Percentiles rank a stretch among this genome's conserved stretches.
Evolutionary conservation across 164 flowering plant species (phyloP).

Genomic region (Liquidambar formosana): DNA sequence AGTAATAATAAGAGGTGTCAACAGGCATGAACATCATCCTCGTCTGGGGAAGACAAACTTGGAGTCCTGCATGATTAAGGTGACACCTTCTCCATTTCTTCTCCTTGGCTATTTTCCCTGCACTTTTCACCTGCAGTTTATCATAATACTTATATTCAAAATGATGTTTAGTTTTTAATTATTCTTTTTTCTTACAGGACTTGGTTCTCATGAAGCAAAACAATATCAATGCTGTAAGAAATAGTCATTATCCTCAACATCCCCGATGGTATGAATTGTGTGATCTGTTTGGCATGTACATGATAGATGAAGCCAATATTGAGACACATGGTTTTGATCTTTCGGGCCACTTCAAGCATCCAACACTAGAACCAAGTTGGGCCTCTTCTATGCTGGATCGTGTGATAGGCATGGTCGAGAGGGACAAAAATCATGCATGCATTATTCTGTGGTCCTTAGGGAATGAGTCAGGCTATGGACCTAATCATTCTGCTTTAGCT

Average conservation of each 20-base stretch:
- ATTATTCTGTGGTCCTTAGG: constrained; percentile 94
- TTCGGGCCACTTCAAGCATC: constrained; percentile 65
- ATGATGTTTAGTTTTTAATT: neutral
- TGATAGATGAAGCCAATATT: constrained; percentile 98
- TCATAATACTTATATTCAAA: neutral
- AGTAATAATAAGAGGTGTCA: constrained; percentile 83
- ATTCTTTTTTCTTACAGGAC: constrained; percentile 54
- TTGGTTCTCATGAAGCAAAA: constrained; percentile 89
- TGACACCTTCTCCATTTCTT: constrained; percentile 21
- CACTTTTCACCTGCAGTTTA: neutral
- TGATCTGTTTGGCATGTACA: constrained; percentile 92
- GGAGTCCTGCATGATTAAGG: constrained; percentile 96
- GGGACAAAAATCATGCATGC: constrained; percentile 97
- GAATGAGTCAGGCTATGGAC: constrained; percentile 92
- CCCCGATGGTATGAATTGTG: constrained; percentile 97
- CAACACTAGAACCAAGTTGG: constrained; percentile 81
- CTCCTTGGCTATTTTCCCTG: neutral
- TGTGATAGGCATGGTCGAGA: constrained; percentile 95
- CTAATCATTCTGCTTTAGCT: constrained; percentile 88
- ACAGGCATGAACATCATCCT: constrained; percentile 98
- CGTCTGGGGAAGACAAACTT: constrained; percentile 90
- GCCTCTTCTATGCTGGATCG: constrained; percentile 88
- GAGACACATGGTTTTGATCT: constrained; percentile 92
- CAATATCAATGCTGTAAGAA: constrained; percentile 96
- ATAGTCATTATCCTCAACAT: constrained; percentile 98